Base-by-base conservation (phyloP, 106 monocot genomes). In the Acanthochlamys bracteata region DNA sequence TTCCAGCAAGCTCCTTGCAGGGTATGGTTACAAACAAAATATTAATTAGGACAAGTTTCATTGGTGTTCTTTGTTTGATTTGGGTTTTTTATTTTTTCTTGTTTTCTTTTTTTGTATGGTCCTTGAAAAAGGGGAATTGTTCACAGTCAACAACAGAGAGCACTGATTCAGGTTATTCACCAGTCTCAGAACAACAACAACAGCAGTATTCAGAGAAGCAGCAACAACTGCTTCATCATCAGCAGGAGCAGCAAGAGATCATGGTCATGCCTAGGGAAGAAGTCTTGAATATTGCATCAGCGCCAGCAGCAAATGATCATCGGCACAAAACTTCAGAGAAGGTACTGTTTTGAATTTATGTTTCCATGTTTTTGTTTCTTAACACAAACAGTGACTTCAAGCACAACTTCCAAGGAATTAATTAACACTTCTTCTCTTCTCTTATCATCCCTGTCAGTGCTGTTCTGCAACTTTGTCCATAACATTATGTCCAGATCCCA, bases 191-290 rank as follows among this genome's bases (percentile, higher is more conserved):
- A 33, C 33, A 33, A 33, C 33, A 33, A 33, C n/a, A n/a, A 13
- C 87, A 79, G 68, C 77, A 66, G n/a, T 84, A 81, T 45, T 84
- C 84, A 67, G 88, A 79, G 39, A 17, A 88, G 84, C 69, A 75
- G 57, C 65, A 86, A 67, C 57, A 71, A 55, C 49, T 49, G 55
- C 41, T 69, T 73, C 26, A 73, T 59, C 54, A 74, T n/a, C 73
- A 72, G 41, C 77, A 79, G 73, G 63, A 66, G 64, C 67, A 63
- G 72, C 73, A 71, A 57, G 69, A 26, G 45, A 58, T 55, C 53
- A 67, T 74, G 73, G 71, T 69, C 11, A 65, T 41, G n/a, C 71
- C 80, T 16, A 65, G 71, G 55, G 54, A 65, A 63, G 79, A 51
- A 69, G 55, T 10, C 17, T 12, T 17, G 15, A 49, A 14, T 12